phyloP scores from a whole-genome alignment of 306 rosid species.

The Prunus mira region DNA sequence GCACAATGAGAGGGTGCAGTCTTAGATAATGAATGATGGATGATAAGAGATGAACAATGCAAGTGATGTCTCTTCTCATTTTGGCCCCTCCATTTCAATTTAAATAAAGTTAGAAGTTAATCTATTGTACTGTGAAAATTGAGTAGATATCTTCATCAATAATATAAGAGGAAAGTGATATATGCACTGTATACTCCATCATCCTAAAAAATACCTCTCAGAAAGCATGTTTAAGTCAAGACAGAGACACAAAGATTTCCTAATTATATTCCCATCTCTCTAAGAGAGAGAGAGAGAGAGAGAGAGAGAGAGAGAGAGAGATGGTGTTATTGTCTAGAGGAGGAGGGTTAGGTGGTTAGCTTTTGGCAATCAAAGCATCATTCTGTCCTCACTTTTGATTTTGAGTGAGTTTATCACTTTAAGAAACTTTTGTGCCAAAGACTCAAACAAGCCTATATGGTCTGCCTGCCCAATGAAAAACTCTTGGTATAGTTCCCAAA shows the following conservation, averaged over 20 bases:
- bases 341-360: constrained; percentile 8
- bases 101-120: too few relatives aligned
- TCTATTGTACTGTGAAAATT: too few relatives aligned
- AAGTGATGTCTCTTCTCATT: background rate
- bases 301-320: background rate
- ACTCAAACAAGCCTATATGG: constrained; percentile 2
- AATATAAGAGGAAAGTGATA: background rate
- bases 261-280: background rate
- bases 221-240: constrained; percentile 30
- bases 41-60: background rate
- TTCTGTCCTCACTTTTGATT: constrained; percentile 25
- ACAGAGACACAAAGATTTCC: constrained; percentile 14
- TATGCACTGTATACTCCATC: constrained; percentile 12
- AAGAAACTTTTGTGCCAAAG: constrained; percentile 18
- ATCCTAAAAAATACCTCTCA: constrained; percentile 1
- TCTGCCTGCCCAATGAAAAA: background rate
- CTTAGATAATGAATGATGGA: too few relatives aligned
- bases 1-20: too few relatives aligned
- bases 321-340: background rate
- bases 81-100: too few relatives aligned
- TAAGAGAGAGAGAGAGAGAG: background rate
- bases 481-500: background rate
- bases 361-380: constrained; percentile 19
- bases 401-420: constrained; percentile 11
- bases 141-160: background rate